Evolutionary conservation across 305 asterid species (phyloP).

Genomic region (Withania somnifera): DNA sequence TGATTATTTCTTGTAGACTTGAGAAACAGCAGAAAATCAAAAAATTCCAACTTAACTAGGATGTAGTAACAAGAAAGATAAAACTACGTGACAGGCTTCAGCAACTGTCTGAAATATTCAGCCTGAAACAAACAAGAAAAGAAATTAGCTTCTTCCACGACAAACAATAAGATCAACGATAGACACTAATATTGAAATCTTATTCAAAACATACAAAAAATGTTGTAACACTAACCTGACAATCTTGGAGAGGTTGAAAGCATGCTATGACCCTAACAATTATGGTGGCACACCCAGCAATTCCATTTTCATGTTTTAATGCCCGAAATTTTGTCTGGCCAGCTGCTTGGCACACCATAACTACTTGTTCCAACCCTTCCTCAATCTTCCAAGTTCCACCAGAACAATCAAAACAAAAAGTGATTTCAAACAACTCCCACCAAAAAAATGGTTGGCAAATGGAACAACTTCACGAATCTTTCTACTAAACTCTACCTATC

Average conservation of each 20-base stretch:
- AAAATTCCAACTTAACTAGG: constrained; percentile 47
- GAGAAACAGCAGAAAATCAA: constrained; percentile 26
- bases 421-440: constrained; percentile 8
- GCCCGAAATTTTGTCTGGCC: constrained; percentile 93
- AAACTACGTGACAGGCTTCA: constrained; percentile 93
- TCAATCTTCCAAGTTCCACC: constrained; percentile 16
- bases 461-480: background rate
- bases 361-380: constrained; percentile 42
- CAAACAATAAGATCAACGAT: background rate
- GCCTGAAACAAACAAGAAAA: constrained; percentile 44
- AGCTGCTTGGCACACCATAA: constrained; percentile 99
- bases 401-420: constrained; percentile 1
- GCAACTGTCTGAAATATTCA: constrained; percentile 81
- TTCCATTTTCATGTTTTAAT: constrained; percentile 83
- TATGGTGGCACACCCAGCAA: constrained; percentile 77
- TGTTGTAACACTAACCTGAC: constrained; percentile 65
- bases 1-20: constrained; percentile 28
- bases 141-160: background rate
- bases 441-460: background rate
- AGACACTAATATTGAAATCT: background rate
- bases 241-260: constrained; percentile 96
- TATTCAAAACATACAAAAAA: background rate
- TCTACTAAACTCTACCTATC: too few relatives aligned
- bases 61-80: constrained; percentile 24
- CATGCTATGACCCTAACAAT: constrained; percentile 92